Conservation (phyloP, 305 asterid genomes). For the Euphrasia arctica region DNA sequence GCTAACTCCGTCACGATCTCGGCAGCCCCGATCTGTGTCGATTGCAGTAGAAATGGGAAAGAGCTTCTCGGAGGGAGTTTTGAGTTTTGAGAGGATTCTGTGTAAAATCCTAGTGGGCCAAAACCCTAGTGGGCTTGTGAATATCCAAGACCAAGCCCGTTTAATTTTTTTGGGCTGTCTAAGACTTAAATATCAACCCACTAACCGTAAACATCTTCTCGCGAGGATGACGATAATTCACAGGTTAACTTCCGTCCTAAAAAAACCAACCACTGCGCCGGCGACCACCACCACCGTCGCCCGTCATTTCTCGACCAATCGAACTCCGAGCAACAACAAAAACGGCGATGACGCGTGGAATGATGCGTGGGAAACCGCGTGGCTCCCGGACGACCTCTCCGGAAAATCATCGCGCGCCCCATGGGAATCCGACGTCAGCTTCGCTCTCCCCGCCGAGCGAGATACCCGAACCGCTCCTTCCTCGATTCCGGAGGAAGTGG, state of each 20-base stretch:
- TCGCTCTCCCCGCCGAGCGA: constrained; percentile 39
- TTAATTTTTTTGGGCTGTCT: neutral
- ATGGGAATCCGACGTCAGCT: constrained; percentile 80
- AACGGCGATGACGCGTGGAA: constrained; percentile 77
- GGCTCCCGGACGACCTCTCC: constrained; percentile 75
- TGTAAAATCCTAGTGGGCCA: constrained; percentile 23
- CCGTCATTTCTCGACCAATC: constrained; percentile 36
- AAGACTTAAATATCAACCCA: neutral
- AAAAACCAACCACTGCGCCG: constrained; percentile 30
- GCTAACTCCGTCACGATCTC: constrained; percentile 14
- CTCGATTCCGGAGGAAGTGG: constrained; percentile 37
- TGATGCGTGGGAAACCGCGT: constrained; percentile 86
- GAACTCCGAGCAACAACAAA: neutral
- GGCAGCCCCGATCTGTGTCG: constrained; percentile 25
- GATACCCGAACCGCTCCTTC: constrained; percentile 26
- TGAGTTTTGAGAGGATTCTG: neutral
- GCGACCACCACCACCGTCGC: constrained; percentile 23
- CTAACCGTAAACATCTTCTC: too few relatives aligned
- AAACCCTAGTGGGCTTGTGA: constrained; percentile 29
- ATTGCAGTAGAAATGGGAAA: constrained; percentile 11
- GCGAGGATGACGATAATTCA: neutral
- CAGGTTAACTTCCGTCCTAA: constrained; percentile 33
- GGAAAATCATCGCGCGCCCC: constrained; percentile 56
- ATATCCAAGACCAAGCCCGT: neutral
- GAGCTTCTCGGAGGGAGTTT: neutral